Evolutionary conservation across 768 basidiomycete species (phyloP), one percentile per base, ranked within the genome.

Genomic region (Arthromyces matolae): DNA sequence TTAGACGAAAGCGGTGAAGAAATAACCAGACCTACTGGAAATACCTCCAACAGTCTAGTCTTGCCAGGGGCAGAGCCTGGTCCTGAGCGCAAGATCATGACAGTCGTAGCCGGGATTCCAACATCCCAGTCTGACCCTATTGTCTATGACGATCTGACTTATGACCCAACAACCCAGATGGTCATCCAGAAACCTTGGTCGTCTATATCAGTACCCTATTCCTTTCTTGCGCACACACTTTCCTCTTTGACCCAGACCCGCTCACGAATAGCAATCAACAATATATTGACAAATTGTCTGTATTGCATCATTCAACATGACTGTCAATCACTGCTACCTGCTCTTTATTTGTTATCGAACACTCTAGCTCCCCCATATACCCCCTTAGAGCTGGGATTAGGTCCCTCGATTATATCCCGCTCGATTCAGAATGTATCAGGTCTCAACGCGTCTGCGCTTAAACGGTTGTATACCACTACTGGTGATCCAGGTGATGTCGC

Each of bases 401-500:
- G 87, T 1, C 69, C 76, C 13, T 83, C 83, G 18, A 71, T 84
- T 42, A 78, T 89, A 45, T 81, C 81, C 1, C 81, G 78, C 49
- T 79, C 84, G 6, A 78, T 89, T n/a, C 83, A 81, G 57, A 76
- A 82, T 50, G 77, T 86, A 25, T 89, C 86, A 13, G 86, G 87
- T 18, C 67, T 87, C 24, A 76, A 78, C 5, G 56, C 73, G 16
- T 63, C 72, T 7, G 76, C 83, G 10, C 74, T 86, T 37, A 82
- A 71, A 64, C 77, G 71, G 47, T 64, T 92, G 12, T 89, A 89
- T 62, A 85, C 83, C 52, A 68, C 77, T 35, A 80, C 72, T 27
- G 93, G 93, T 4, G 93, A 96, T 65, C 77, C 81, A 20, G 93
- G 93, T 0, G 90, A 93, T 60, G 89, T 93, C 7, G 93, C 93